These are phyloP conservation scores for Cymbidium sinense DNA, from an alignment of 106 monocot species.

Conservation along the genomic window DNA sequence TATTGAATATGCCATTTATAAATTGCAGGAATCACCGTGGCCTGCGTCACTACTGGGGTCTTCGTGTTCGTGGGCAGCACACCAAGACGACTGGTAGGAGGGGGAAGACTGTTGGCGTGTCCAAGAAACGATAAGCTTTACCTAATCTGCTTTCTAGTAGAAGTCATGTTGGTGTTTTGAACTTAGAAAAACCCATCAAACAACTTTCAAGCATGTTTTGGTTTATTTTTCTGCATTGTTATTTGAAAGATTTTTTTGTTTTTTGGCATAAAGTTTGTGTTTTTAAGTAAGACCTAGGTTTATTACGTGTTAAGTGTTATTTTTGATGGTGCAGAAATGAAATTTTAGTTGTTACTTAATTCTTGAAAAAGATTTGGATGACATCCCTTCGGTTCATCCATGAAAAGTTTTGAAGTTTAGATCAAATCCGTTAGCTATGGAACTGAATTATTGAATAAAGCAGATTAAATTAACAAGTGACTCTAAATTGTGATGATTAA, in stretches of 20 bases:
- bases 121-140: conserved; percentile 59
- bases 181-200: background rate
- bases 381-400: too few relatives aligned
- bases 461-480: too few relatives aligned
- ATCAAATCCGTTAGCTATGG: too few relatives aligned
- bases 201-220: background rate
- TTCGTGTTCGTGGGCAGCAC: conserved; percentile 73
- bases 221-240: background rate
- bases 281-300: background rate
- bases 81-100: conserved; percentile 73
- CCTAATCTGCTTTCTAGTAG: background rate
- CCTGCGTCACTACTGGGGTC: conserved; percentile 70
- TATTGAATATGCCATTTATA: background rate
- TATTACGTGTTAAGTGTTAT: background rate
- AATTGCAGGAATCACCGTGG: conserved; percentile 66
- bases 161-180: background rate
- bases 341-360: too few relatives aligned
- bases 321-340: too few relatives aligned
- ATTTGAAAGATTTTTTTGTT: background rate
- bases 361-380: too few relatives aligned
- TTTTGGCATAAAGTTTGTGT: background rate
- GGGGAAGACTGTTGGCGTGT: conserved; percentile 82
- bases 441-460: too few relatives aligned
- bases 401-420: too few relatives aligned
- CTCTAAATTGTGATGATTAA: too few relatives aligned